Conservation (phyloP, 768 basidiomycete genomes). For the Lactifluus subvellereus region DNA sequence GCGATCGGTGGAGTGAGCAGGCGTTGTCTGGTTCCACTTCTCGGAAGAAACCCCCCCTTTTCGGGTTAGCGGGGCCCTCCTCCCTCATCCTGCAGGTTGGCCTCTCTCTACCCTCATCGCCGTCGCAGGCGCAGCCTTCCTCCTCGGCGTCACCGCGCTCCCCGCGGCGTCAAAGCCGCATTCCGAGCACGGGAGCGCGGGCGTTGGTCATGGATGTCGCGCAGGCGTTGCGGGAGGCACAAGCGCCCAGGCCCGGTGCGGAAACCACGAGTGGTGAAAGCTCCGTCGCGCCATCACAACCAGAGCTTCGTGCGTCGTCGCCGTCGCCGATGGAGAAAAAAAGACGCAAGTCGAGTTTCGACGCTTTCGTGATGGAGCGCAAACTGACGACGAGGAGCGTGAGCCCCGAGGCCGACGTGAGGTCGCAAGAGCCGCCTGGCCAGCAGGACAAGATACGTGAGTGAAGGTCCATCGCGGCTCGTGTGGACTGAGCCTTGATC, state of each 20-base stretch:
- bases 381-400: conserved; percentile 41
- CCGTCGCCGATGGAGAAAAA: conserved; percentile 45
- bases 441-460: conserved; percentile 32
- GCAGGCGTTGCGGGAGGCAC: conserved; percentile 45
- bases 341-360: conserved; percentile 61
- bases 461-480: conserved; percentile 10
- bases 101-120: conserved; percentile 25
- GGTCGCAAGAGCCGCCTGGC: background rate
- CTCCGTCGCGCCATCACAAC: background rate
- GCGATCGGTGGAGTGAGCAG: conserved; percentile 33
- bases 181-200: conserved; percentile 63
- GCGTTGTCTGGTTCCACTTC: conserved; percentile 23
- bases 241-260: background rate
- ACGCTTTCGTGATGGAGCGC: conserved; percentile 53
- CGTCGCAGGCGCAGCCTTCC: background rate
- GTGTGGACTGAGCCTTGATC: conserved; percentile 3
- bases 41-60: conserved; percentile 19
- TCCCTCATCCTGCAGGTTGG: conserved; percentile 36
- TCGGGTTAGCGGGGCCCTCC: conserved; percentile 35
- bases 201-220: conserved; percentile 78
- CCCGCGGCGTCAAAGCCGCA: conserved; percentile 45
- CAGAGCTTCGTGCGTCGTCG: conserved; percentile 16
- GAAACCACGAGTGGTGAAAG: background rate
- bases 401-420: background rate
- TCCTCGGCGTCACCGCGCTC: conserved; percentile 23